A percentile compares a stretch with the other conserved stretches of the same genome.
Evolutionary conservation across 345 rosid genomes (phyloP).

Genomic region (Gossypium sturtianum): DNA sequence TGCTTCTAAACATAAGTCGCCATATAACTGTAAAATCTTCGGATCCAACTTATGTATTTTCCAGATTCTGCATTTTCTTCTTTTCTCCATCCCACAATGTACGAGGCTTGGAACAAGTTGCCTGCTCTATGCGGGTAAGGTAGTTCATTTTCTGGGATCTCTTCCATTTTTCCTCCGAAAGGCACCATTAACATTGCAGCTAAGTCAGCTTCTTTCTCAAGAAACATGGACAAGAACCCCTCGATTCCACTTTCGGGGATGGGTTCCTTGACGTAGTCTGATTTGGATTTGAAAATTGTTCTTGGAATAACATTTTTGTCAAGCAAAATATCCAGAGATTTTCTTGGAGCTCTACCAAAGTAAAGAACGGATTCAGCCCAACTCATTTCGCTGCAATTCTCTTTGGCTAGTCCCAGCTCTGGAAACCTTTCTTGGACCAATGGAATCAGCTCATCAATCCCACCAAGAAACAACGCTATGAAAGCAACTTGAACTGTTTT

Average conservation of each 20-base stretch:
- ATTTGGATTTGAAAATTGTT: neutral
- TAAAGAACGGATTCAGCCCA: neutral
- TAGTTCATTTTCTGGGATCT: neutral
- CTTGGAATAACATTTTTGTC: neutral
- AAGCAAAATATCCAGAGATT: neutral
- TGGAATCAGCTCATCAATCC: neutral
- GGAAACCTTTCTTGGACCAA: neutral
- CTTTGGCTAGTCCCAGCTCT: neutral
- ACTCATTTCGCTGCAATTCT: neutral
- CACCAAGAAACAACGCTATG: neutral
- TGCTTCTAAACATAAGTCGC: neutral
- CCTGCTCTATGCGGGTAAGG: conserved; percentile 8
- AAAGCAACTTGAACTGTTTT: neutral
- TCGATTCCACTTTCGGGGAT: neutral
- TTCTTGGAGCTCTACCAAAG: neutral
- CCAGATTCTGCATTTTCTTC: neutral
- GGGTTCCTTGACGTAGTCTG: neutral
- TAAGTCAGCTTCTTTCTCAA: neutral
- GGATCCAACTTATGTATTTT: neutral
- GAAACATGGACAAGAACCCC: neutral
- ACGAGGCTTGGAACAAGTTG: neutral
- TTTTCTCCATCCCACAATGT: neutral
- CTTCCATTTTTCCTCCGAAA: conserved; percentile 1
- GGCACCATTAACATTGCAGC: neutral
- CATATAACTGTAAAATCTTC: neutral